Evolutionary conservation across 345 rosid genomes (phyloP), one percentile per base, ranked within the genome.

Genomic region (Durio zibethinus): DNA sequence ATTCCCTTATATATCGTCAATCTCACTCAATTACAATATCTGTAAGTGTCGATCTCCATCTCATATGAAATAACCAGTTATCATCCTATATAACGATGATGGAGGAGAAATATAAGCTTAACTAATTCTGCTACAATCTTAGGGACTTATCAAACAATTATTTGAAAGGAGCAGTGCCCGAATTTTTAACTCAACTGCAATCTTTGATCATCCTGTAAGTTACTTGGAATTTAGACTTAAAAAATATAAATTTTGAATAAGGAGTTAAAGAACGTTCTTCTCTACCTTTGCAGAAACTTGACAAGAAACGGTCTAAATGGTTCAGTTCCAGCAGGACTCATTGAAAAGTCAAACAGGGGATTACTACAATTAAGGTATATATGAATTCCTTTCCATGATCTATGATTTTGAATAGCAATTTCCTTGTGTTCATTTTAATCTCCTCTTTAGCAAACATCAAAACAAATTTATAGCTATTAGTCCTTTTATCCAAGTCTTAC

Each of bases 111-210:
- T 9, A 48, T 2, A 36, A 23, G 53, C 18, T 27, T 1, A 5
- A 45, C 10, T 60, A 38, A 21, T 7, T 38, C 0, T n/a, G 18
- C 72, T 36, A 21, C n/a, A 6, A 15, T 62, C 11, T 7, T 52
- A 87, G 90, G 78, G 90, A 89, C 72, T 81, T 88, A 57, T 88
- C 89, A 14, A 82, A 84, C 73, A 87, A 88, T 66, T 82, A 48
- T 59, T 83, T 90, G 79, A 79, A 75, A 0, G 91, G 91, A 20
- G 45, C 43, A 27, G 76, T 88, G 57, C 92, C 90, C 0, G 72
- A 74, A 1, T 88, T 88, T 80, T 83, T 89, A 4, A 61, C 81
- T 5, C 12, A 4, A 59, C 73, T 89, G 71, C 69, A 77, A 77
- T 81, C 76, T 42, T 79, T 89, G 72, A 77, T 45, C 11, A 21